phyloP scores from a whole-genome alignment of 2,329 filamentous ascomycete species.

The Venturia asperata region DNA sequence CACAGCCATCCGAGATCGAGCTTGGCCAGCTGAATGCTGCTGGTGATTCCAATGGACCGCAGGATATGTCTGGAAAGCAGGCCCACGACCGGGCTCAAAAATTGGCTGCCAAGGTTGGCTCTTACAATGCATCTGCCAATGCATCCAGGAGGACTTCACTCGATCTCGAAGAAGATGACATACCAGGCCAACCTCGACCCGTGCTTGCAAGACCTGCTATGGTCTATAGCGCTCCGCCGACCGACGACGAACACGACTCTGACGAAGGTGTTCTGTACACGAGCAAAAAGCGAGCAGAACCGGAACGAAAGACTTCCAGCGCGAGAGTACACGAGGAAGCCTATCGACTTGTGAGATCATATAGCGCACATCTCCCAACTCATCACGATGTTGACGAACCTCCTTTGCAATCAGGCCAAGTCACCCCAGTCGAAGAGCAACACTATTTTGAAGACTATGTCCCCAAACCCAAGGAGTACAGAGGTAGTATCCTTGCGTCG shows the following conservation, averaged over 20 bases:
- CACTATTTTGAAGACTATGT: conserved; percentile 57
- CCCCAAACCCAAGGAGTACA: conserved; percentile 59
- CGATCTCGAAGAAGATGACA: conserved; percentile 8
- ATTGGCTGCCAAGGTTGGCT: conserved; percentile 16
- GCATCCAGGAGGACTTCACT: conserved; percentile 10
- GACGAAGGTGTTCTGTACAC: conserved; percentile 7
- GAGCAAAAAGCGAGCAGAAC: not conserved
- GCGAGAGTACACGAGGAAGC: conserved; percentile 9
- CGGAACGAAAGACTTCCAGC: not conserved
- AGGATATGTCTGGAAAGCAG: conserved; percentile 10
- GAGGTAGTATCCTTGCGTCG: conserved; percentile 65
- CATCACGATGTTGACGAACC: conserved; percentile 8
- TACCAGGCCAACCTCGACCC: not conserved
- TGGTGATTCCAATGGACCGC: not conserved
- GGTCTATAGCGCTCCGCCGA: not conserved
- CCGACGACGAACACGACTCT: conserved; percentile 11
- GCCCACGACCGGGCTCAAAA: conserved; percentile 17
- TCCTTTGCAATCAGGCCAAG: conserved; percentile 38
- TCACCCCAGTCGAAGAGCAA: conserved; percentile 41
- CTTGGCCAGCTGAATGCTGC: not conserved
- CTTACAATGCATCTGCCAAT: conserved; percentile 14
- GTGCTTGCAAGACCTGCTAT: not conserved
- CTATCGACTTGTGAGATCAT: conserved; percentile 10
- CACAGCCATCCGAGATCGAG: conserved; percentile 11
- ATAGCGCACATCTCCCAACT: conserved; percentile 7